phyloP scores from a whole-genome alignment of 2,329 filamentous ascomycete genomes.

The Scedosporium apiospermum region DNA sequence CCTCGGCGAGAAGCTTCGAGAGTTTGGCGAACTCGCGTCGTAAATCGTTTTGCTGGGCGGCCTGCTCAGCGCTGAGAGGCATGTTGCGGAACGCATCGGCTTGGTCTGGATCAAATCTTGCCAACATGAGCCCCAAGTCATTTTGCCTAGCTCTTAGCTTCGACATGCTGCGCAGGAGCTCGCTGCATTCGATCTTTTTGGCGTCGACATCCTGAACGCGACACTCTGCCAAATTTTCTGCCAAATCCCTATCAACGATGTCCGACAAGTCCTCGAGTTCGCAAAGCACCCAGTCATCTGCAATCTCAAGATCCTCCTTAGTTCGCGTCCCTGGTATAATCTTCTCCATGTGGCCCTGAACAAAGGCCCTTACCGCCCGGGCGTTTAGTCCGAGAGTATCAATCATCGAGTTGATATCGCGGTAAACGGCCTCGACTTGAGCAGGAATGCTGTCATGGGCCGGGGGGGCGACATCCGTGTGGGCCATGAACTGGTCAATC shows the following conservation, averaged over 20 bases:
- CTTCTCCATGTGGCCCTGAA: slow-evolving; percentile 56
- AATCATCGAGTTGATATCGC: slow-evolving; percentile 88
- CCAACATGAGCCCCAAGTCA: slow-evolving; percentile 66
- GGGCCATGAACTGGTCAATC: slow-evolving; percentile 59
- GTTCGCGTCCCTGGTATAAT: slow-evolving; percentile 44
- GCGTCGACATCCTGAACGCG: slow-evolving; percentile 58
- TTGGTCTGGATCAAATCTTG: slow-evolving; percentile 58
- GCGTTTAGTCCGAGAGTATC: slow-evolving; percentile 82
- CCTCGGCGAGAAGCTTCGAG: slow-evolving; percentile 63
- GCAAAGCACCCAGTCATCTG: slow-evolving; percentile 62
- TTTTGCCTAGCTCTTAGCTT: slow-evolving; percentile 67
- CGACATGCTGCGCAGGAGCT: slow-evolving; percentile 59
- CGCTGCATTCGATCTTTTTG: slow-evolving; percentile 59
- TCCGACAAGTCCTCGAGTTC: slow-evolving; percentile 62
- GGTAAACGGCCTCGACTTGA: slow-evolving; percentile 59
- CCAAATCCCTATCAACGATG: slow-evolving; percentile 55
- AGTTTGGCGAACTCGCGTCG: slow-evolving; percentile 66
- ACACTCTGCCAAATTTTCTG: slow-evolving; percentile 54
- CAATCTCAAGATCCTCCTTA: slow-evolving; percentile 58
- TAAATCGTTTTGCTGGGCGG: slow-evolving; percentile 74
- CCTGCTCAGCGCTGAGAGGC: slow-evolving; percentile 76
- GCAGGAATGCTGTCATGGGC: slow-evolving; percentile 49
- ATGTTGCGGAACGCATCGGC: slow-evolving; percentile 55
- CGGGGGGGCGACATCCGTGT: slow-evolving; percentile 42
- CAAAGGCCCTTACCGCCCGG: slow-evolving; percentile 53